Percentiles rank a stretch among this genome's conserved stretches.
These are phyloP conservation scores for Lactarius trivialis DNA, from an alignment of 768 basidiomycete genomes.

Conservation along the genomic window DNA sequence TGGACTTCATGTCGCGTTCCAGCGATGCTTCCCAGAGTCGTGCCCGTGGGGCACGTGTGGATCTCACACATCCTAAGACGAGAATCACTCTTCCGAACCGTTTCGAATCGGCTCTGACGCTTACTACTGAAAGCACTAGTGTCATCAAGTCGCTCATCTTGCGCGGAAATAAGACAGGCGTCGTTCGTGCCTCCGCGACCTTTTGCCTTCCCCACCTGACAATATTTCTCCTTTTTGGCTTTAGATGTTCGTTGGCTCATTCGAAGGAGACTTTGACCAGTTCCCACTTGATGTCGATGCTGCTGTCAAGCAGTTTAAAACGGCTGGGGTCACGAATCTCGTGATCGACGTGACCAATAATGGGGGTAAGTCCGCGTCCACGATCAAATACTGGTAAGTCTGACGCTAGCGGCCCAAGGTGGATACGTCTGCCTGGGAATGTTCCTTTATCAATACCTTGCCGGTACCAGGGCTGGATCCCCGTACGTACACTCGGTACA, in stretches of 20 bases:
- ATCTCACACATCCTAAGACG: conserved; percentile 21
- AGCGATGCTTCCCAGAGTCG: neutral
- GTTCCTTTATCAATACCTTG: conserved; percentile 53
- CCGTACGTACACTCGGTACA: conserved; percentile 35
- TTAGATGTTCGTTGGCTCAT: conserved; percentile 58
- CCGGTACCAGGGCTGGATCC: conserved; percentile 43
- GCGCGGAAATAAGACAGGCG: conserved; percentile 51
- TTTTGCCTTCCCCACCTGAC: neutral
- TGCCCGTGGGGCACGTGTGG: conserved; percentile 14
- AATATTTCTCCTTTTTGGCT: conserved; percentile 1
- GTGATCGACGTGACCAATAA: conserved; percentile 59
- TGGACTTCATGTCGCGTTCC: conserved; percentile 34
- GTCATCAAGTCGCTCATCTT: conserved; percentile 52
- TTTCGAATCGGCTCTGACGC: conserved; percentile 42
- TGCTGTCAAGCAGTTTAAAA: conserved; percentile 41
- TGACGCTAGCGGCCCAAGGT: conserved; percentile 28
- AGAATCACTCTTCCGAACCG: conserved; percentile 42
- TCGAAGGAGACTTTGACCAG: conserved; percentile 41
- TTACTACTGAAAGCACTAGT: conserved; percentile 41
- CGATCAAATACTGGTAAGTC: neutral
- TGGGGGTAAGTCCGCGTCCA: conserved; percentile 37
- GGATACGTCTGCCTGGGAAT: conserved; percentile 58
- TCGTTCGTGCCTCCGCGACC: conserved; percentile 34
- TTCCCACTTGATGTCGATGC: conserved; percentile 48
- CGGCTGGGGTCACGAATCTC: conserved; percentile 42